phyloP scores from a whole-genome alignment of 495 filamentous ascomycete species.

The Podospora tetraspora region DNA sequence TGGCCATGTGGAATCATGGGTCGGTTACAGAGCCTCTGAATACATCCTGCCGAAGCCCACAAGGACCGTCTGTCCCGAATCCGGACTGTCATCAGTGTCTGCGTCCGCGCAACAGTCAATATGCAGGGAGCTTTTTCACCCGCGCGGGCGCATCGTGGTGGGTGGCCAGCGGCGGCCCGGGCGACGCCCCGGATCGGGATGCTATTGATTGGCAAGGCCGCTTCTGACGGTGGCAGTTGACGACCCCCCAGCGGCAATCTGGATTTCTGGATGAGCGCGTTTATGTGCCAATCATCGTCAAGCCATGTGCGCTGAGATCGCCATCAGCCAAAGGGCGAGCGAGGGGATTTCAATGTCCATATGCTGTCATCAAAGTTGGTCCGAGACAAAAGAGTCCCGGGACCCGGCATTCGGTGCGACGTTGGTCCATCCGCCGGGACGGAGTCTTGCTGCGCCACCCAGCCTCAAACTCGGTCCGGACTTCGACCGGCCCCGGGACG shows the following conservation, averaged over 20 bases:
- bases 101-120: background rate
- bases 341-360: background rate
- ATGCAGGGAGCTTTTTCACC: background rate
- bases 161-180: background rate
- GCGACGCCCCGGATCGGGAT: background rate
- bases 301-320: background rate
- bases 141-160: background rate
- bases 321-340: background rate
- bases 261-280: background rate
- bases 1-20: background rate
- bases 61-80: background rate
- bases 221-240: background rate
- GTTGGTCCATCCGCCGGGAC: background rate
- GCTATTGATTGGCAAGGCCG: background rate
- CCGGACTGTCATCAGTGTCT: background rate
- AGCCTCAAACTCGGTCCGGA: background rate
- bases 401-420: background rate
- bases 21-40: background rate
- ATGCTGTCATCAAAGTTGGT: background rate
- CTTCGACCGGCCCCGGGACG: background rate
- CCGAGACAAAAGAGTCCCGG: background rate
- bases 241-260: background rate
- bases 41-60: background rate
- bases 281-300: background rate
- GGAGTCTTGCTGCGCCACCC: background rate